phyloP scores from a whole-genome alignment of 495 filamentous ascomycete species.

The Neurospora sp. region DNA sequence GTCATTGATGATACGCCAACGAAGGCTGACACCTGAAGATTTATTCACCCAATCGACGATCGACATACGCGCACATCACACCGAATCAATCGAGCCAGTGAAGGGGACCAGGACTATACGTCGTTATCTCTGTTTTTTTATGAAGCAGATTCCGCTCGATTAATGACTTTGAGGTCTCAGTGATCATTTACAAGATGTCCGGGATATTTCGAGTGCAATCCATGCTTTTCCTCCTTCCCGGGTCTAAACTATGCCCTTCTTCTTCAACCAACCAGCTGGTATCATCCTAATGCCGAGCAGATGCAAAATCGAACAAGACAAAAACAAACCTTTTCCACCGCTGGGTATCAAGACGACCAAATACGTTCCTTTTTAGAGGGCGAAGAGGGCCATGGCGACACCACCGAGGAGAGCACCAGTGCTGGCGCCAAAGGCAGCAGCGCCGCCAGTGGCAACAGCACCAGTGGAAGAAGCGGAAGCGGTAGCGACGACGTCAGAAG shows the following conservation, averaged over 20 bases:
- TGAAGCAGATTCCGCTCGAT: background rate
- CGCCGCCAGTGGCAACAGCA: conserved; percentile 19
- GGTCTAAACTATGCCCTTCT: background rate
- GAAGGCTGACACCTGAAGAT: background rate
- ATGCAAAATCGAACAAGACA: background rate
- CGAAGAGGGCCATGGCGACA: conserved; percentile 31
- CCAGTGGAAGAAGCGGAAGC: conserved; percentile 6
- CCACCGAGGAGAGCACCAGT: conserved; percentile 30
- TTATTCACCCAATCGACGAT: background rate
- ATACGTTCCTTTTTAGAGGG: conserved; percentile 23
- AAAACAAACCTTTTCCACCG: background rate
- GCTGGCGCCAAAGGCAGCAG: conserved; percentile 22
- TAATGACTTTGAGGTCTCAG: background rate
- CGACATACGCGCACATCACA: background rate
- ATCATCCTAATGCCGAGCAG: background rate
- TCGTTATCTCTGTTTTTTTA: background rate
- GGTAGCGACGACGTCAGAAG: background rate
- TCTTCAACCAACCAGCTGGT: background rate
- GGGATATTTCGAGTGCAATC: background rate
- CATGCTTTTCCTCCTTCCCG: background rate
- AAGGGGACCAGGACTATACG: background rate
- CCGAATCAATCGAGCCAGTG: background rate
- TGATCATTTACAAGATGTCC: background rate
- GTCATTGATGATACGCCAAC: background rate
- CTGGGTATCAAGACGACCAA: background rate